Evolutionary conservation across 176 grass and related monocot species (phyloP).

Genomic region (Olyra latifolia): DNA sequence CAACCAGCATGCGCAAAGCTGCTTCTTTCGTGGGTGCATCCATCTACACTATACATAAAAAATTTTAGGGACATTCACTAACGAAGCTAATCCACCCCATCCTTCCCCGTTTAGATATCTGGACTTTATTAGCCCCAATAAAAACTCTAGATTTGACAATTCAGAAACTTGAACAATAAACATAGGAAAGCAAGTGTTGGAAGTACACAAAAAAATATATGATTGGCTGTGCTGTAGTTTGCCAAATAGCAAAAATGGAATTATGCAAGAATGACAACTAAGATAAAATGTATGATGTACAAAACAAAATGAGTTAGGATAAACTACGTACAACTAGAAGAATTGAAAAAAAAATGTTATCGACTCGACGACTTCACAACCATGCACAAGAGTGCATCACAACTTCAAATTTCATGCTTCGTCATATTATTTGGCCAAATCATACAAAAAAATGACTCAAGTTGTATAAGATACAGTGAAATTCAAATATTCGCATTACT

Average conservation of each 20-base stretch:
- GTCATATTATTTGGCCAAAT: not conserved
- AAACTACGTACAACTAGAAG: not conserved
- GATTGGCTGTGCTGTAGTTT: not conserved
- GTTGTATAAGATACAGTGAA: not conserved
- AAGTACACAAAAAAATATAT: not conserved
- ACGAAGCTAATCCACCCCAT: not conserved
- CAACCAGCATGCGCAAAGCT: too few species aligned
- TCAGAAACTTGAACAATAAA: not conserved
- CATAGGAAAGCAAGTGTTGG: not conserved
- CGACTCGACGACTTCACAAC: too few species aligned
- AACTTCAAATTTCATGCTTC: not conserved
- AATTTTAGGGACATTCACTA: too few species aligned
- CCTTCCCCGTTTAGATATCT: not conserved
- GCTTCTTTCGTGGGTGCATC: too few species aligned
- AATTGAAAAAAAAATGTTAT: not conserved
- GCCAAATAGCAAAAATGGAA: not conserved
- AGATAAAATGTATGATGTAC: not conserved
- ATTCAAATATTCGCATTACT: not conserved
- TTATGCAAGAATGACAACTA: not conserved
- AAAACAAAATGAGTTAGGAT: not conserved
- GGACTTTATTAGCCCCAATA: not conserved
- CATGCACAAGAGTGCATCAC: not conserved
- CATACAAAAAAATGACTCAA: not conserved
- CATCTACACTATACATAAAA: too few species aligned
- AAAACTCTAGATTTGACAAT: not conserved